These are phyloP conservation scores for Taphrina wiesneri DNA, from an alignment of 1,139 yeast genomes.

Conservation along the genomic window DNA sequence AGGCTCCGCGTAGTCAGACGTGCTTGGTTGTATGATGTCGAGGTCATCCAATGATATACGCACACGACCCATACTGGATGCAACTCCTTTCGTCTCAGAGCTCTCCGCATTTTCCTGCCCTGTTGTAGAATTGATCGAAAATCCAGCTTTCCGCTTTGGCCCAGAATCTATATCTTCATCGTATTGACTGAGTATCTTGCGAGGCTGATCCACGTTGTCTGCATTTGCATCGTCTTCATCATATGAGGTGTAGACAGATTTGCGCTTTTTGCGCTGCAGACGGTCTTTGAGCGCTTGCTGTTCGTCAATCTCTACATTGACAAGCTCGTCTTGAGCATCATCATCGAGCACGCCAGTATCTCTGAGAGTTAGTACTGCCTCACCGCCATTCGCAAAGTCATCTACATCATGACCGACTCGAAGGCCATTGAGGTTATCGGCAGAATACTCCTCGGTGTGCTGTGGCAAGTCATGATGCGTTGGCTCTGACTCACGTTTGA, in stretches of 20 bases:
- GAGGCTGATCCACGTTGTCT: slow-evolving; percentile 41
- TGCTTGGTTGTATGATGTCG: not conserved
- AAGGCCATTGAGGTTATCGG: slow-evolving; percentile 48
- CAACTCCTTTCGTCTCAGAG: slow-evolving; percentile 7
- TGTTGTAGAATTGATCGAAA: slow-evolving; percentile 42
- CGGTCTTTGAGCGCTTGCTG: slow-evolving; percentile 45
- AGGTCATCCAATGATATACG: not conserved
- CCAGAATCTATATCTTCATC: slow-evolving; percentile 42
- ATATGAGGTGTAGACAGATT: slow-evolving; percentile 32
- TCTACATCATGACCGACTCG: slow-evolving; percentile 53
- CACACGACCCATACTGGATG: slow-evolving; percentile 23
- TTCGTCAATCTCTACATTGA: slow-evolving; percentile 51
- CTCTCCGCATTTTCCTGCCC: slow-evolving; percentile 3
- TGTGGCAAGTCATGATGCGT: not conserved
- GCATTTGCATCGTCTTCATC: slow-evolving; percentile 41
- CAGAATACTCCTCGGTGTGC: slow-evolving; percentile 38
- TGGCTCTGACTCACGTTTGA: slow-evolving; percentile 20
- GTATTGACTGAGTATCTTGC: slow-evolving; percentile 41
- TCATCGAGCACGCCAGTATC: slow-evolving; percentile 60
- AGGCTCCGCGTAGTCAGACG: slow-evolving; percentile 40
- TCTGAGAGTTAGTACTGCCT: slow-evolving; percentile 63
- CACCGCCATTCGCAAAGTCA: slow-evolving; percentile 51
- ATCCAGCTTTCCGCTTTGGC: slow-evolving; percentile 39
- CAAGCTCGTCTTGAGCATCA: slow-evolving; percentile 53
- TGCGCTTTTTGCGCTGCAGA: slow-evolving; percentile 43